Evolutionary conservation across 2,329 filamentous ascomycete genomes (phyloP).

Genomic region (Fusarium coicis): DNA sequence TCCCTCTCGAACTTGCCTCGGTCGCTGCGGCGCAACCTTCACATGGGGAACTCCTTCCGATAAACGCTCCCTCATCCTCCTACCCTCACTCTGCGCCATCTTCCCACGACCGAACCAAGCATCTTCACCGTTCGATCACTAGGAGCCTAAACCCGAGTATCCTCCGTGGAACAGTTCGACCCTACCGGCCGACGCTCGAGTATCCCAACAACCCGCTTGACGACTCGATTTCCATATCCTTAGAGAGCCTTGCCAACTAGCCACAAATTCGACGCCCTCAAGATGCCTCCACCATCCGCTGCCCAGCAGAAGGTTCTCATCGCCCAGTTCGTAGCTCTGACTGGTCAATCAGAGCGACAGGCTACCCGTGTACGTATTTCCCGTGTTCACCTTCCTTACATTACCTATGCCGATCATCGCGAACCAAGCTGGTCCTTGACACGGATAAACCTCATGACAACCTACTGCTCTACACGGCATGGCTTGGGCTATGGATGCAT

Average conservation of each 20-base stretch:
- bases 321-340: conserved; percentile 56
- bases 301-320: conserved; percentile 55
- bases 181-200: not conserved
- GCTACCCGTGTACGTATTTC: conserved; percentile 56
- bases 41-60: not conserved
- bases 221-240: not conserved
- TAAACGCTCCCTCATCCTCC: not conserved
- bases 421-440: conserved; percentile 6
- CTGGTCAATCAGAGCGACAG: conserved; percentile 56
- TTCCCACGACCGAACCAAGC: not conserved
- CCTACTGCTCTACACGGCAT: conserved; percentile 19
- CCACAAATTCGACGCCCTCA: conserved; percentile 12
- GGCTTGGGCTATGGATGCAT: conserved; percentile 5
- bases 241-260: not conserved
- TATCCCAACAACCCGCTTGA: not conserved
- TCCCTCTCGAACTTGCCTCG: conserved; percentile 9
- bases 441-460: conserved; percentile 14
- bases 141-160: conserved; percentile 1
- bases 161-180: conserved; percentile 4
- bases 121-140: conserved; percentile 2
- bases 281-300: conserved; percentile 52
- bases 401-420: not conserved
- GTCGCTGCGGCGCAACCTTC: conserved; percentile 9
- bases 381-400: not conserved
- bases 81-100: not conserved